A percentile compares a stretch with the other conserved stretches of the same genome.
phyloP scores from a whole-genome alignment of 140 eudicot genomes.

The Stevia rebaudiana region DNA sequence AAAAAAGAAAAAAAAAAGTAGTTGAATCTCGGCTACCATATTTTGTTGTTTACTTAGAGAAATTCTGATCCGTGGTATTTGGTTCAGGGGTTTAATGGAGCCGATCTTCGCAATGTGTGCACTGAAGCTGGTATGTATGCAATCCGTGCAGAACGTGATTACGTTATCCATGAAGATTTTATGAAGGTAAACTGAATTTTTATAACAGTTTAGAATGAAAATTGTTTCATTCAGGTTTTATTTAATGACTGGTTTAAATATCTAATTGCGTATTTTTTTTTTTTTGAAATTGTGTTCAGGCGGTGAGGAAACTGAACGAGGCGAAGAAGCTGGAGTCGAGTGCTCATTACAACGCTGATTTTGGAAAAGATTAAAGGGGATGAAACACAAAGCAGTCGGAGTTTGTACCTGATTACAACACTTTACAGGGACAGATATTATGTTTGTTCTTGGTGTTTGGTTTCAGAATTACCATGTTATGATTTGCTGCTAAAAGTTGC shows the following conservation, averaged over 20 bases:
- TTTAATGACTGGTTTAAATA: background rate
- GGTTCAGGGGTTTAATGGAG: conserved; percentile 90
- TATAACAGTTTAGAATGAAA: background rate
- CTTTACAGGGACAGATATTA: background rate
- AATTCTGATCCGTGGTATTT: background rate
- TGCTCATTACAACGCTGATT: conserved; percentile 87
- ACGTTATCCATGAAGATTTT: conserved; percentile 96
- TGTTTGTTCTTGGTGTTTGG: conserved; percentile 10
- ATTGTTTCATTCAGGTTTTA: background rate
- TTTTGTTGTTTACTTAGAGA: background rate
- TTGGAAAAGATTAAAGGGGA: conserved; percentile 66
- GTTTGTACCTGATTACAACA: background rate
- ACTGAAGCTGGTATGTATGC: conserved; percentile 99
- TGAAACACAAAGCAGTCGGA: background rate
- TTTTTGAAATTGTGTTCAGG: conserved; percentile 43
- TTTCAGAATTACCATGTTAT: background rate
- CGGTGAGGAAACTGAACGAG: conserved; percentile 86
- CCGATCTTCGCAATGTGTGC: conserved; percentile 90
- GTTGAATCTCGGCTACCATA: background rate
- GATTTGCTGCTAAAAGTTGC: conserved; percentile 10
- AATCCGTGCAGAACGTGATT: conserved; percentile 96
- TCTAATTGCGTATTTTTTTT: conserved; percentile 1
- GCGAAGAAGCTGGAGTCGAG: conserved; percentile 97
- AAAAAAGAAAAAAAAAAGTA: background rate
- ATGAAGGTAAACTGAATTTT: conserved; percentile 61